Conservation (phyloP, 1,139 yeast species). For the Yamadazyma buinensis region DNA sequence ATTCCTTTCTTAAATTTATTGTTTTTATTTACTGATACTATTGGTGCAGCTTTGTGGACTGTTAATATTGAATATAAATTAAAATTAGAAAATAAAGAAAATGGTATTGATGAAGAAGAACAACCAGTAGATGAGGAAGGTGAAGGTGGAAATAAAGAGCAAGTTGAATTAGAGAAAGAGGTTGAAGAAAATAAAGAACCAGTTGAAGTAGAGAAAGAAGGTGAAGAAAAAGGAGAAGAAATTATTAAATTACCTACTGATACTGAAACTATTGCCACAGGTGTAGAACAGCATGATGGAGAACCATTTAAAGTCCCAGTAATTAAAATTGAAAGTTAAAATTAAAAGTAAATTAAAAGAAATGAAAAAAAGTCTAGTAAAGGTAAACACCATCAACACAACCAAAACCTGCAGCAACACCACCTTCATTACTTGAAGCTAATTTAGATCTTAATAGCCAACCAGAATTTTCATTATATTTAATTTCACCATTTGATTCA, state of each 20-base stretch:
- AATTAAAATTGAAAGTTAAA: neutral
- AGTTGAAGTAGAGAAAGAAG: neutral
- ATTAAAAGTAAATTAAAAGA: neutral
- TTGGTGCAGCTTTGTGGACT: slow-evolving; percentile 77
- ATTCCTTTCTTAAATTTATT: slow-evolving; percentile 59
- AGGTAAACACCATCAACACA: slow-evolving; percentile 78
- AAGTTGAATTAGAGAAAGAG: slow-evolving; percentile 8
- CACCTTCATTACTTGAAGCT: slow-evolving; percentile 89
- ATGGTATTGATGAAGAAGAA: slow-evolving; percentile 5
- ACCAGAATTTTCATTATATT: slow-evolving; percentile 69
- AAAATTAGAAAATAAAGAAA: slow-evolving; percentile 1
- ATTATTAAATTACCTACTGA: no score
- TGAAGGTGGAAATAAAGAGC: neutral
- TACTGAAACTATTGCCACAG: no score
- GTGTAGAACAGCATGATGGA: no score
- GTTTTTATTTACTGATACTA: slow-evolving; percentile 62
- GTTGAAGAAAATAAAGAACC: neutral
- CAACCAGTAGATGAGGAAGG: slow-evolving; percentile 2
- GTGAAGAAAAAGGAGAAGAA: no score
- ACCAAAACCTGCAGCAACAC: slow-evolving; percentile 98
- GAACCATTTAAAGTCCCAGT: no score
- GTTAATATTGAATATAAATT: slow-evolving; percentile 24
- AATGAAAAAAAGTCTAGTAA: slow-evolving; percentile 7
- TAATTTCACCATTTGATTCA: slow-evolving; percentile 51
- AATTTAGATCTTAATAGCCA: slow-evolving; percentile 87